phyloP scores from a whole-genome alignment of 1,284 basidiomycete species.

The Ceratobasidium sp. region DNA sequence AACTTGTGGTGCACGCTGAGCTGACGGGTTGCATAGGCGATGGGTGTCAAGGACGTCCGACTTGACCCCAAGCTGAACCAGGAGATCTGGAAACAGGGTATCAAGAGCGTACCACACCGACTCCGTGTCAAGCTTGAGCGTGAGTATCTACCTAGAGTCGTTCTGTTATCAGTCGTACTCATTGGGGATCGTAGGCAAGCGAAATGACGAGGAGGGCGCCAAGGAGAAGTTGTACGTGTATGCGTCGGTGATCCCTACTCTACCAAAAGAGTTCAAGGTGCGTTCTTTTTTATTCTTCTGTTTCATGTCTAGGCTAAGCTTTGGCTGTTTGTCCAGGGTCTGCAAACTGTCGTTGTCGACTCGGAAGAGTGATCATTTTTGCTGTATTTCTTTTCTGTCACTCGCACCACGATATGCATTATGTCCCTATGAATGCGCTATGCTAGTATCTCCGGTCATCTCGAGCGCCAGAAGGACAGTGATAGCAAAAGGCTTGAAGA shows the following conservation, averaged over 20 bases:
- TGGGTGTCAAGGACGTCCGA: conserved; percentile 93
- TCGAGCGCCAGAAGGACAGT: background rate
- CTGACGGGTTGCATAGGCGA: conserved; percentile 53
- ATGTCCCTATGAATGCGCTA: conserved; percentile 31
- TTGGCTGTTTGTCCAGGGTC: conserved; percentile 61
- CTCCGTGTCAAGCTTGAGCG: conserved; percentile 92
- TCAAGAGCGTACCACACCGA: conserved; percentile 90
- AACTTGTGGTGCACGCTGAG: background rate
- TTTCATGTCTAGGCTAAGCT: background rate
- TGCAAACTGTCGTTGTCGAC: conserved; percentile 83
- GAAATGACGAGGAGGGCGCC: conserved; percentile 94
- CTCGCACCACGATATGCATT: conserved; percentile 34
- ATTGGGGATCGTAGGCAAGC: conserved; percentile 63
- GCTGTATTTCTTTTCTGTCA: conserved; percentile 30
- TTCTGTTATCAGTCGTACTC: conserved; percentile 1
- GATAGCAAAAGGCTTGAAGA: background rate
- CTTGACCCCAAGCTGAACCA: conserved; percentile 94
- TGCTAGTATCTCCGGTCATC: background rate
- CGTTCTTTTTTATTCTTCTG: conserved; percentile 46
- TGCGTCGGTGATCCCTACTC: conserved; percentile 80
- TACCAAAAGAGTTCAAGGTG: conserved; percentile 78
- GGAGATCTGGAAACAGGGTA: conserved; percentile 86
- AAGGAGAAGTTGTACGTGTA: conserved; percentile 98
- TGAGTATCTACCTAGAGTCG: too few species aligned
- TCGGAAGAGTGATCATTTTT: conserved; percentile 57